Percentiles rank a stretch among this genome's conserved stretches.
These are phyloP conservation scores for Teunomyces stri DNA, from an alignment of 805 yeast genomes.

Conservation along the genomic window DNA sequence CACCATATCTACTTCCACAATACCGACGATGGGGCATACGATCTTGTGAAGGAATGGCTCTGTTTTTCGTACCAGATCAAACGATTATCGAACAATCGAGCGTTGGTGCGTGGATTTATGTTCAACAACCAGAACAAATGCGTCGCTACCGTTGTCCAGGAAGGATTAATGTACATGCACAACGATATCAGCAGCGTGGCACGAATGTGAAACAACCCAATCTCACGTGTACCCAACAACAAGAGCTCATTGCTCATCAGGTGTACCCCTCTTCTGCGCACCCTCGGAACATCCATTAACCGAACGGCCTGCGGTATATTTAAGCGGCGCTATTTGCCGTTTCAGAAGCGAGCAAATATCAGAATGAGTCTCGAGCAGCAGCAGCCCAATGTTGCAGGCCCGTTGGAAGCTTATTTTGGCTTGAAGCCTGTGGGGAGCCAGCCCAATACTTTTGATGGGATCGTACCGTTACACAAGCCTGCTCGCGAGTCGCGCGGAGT, in stretches of 20 bases:
- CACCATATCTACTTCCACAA: constrained; percentile 44
- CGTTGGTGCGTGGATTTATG: constrained; percentile 37
- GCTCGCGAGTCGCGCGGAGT: constrained; percentile 29
- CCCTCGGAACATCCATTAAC: not conserved
- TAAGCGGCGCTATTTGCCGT: constrained; percentile 2
- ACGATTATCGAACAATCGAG: constrained; percentile 32
- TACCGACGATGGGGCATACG: constrained; percentile 24
- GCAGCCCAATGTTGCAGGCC: not conserved
- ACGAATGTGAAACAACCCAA: not conserved
- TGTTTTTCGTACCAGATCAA: constrained; percentile 35
- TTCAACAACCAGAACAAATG: constrained; percentile 28
- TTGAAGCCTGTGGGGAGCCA: constrained; percentile 10
- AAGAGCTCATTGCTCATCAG: not conserved
- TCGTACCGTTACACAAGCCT: constrained; percentile 19
- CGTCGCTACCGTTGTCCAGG: constrained; percentile 41
- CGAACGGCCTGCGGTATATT: not conserved
- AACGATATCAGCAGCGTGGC: constrained; percentile 3
- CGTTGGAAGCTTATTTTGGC: constrained; percentile 10
- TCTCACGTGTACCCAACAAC: not conserved
- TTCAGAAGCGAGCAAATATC: too few species aligned
- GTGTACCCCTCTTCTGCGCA: not conserved
- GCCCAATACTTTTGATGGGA: constrained; percentile 11
- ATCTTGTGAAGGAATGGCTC: constrained; percentile 37
- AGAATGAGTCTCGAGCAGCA: too few species aligned
- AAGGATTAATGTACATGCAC: constrained; percentile 36